These are phyloP conservation scores for Penicillium sp. DNA, from an alignment of 2,329 filamentous ascomycete species.

Conservation along the genomic window DNA sequence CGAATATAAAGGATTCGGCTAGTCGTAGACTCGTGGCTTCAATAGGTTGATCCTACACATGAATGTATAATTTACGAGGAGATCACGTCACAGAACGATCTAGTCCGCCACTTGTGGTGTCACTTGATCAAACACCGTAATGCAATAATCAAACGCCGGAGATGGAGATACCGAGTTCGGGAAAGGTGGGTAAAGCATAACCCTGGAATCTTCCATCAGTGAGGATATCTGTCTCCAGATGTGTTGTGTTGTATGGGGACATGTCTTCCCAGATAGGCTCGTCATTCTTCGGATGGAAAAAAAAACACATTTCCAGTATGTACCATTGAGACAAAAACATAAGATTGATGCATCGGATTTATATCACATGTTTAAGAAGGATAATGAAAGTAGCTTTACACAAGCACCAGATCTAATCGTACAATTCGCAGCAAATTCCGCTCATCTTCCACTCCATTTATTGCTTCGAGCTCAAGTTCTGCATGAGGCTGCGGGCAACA, in stretches of 20 bases:
- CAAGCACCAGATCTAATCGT: slow-evolving; percentile 34
- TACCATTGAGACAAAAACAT: neutral
- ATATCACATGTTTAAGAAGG: slow-evolving; percentile 28
- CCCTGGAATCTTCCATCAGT: neutral
- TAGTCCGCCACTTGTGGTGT: neutral
- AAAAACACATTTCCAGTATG: neutral
- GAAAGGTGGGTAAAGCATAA: neutral
- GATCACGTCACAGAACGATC: neutral
- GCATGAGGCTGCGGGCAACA: slow-evolving; percentile 33
- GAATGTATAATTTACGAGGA: neutral
- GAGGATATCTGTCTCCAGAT: neutral
- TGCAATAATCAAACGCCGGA: neutral
- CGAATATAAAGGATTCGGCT: neutral
- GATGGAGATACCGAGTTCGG: neutral
- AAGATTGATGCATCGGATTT: slow-evolving; percentile 22
- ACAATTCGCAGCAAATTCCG: slow-evolving; percentile 23
- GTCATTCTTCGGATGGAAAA: neutral
- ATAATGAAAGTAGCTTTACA: slow-evolving; percentile 30
- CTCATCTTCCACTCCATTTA: neutral
- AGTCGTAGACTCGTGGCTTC: neutral
- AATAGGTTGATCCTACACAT: too few relatives aligned
- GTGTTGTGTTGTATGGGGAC: neutral
- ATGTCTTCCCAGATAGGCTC: too few relatives aligned
- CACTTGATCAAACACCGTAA: neutral
- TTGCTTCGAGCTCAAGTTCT: slow-evolving; percentile 24